Percentiles rank a stretch among this genome's conserved stretches.
Evolutionary conservation across 2,329 filamentous ascomycete genomes (phyloP).

Genomic region (Coniochaeta sp.): DNA sequence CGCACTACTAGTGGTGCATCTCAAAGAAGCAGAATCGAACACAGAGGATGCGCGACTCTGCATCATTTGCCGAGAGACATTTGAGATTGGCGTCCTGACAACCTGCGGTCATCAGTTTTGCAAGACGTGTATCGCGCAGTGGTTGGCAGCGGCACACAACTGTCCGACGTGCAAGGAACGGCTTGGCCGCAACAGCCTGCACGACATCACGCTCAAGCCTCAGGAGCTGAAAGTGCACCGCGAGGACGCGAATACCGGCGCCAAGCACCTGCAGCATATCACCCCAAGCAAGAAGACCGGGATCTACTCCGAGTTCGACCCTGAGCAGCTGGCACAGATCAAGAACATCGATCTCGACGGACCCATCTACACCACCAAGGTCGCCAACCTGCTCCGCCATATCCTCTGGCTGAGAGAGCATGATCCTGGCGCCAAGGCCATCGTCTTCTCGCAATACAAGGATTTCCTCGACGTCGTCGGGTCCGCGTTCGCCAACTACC

Average conservation of each 20-base stretch:
- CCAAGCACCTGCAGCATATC: conserved; percentile 4
- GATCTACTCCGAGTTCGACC: conserved; percentile 75
- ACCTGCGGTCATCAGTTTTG: conserved; percentile 90
- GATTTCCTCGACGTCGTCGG: conserved; percentile 72
- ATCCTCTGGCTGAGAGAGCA: conserved; percentile 77
- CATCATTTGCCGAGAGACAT: conserved; percentile 74
- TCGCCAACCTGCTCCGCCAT: conserved; percentile 76
- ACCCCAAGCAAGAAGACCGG: conserved; percentile 24
- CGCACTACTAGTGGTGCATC: conserved; percentile 38
- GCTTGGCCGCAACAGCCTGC: conserved; percentile 61
- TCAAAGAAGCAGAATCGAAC: conserved; percentile 51
- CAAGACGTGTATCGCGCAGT: conserved; percentile 74
- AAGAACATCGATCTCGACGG: conserved; percentile 69
- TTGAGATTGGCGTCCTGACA: conserved; percentile 74
- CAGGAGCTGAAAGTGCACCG: conserved; percentile 59
- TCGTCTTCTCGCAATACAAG: conserved; percentile 89
- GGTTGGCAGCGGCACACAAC: conserved; percentile 67
- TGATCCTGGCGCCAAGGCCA: conserved; percentile 81
- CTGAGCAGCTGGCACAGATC: conserved; percentile 68
- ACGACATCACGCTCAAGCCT: conserved; percentile 79
- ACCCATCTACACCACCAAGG: conserved; percentile 78
- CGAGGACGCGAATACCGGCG: conserved; percentile 12
- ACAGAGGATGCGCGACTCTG: conserved; percentile 63
- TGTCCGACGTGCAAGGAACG: conserved; percentile 80
- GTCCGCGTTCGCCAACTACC: conserved; percentile 61